Evolutionary conservation across 345 rosid species (phyloP), one percentile per base, ranked within the genome.

Genomic region (Gossypium ekmanianum): DNA sequence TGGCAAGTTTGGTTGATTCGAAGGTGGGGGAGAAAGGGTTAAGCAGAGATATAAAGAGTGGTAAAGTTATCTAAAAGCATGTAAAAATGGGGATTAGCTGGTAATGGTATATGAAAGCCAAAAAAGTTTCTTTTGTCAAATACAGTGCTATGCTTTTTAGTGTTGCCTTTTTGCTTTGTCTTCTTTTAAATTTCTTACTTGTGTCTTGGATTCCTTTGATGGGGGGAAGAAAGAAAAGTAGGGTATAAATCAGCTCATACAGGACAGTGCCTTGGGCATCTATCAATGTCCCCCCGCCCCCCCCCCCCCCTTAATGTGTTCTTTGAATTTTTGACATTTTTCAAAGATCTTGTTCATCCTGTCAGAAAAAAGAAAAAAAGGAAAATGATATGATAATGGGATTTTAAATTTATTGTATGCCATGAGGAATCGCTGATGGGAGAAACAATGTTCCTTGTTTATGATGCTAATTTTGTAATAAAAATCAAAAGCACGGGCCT

Each of bases 81-180:
- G 41, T 34, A 5, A 34, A 34, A 34, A 34, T 34, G 41, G 41
- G 41, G 41, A 34, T 34, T 34, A 34, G 41, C 41, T 5, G 41
- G 7, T 34, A 34, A 34, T 34, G 45, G 26, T 51, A 27, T 58
- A 71, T 61, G 67, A 44, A 67, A 14, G 41, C 41, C 76, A 54
- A 68, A 72, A 89, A 86, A 83, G 81, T 74, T 75, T 79, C 77
- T 83, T 89, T 88, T 88, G 86, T 79, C 83, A 9, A 34, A 78
- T 14, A 78, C 79, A 76, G 67, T 78, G 74, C 55, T 52, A 26
- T 43, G 73, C 84, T 81, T 82, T 81, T 82, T 84, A 59, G 18
- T 50, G 55, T 65, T 72, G 58, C 73, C 66, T 79, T 76, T 61
- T 22, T 45, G 4, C 41, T 34, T 34, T 5, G 16, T 55, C 52